Percentiles rank a stretch among this genome's conserved stretches.
phyloP scores from a whole-genome alignment of 1,139 yeast genomes.

The Yueomyces sp. region DNA sequence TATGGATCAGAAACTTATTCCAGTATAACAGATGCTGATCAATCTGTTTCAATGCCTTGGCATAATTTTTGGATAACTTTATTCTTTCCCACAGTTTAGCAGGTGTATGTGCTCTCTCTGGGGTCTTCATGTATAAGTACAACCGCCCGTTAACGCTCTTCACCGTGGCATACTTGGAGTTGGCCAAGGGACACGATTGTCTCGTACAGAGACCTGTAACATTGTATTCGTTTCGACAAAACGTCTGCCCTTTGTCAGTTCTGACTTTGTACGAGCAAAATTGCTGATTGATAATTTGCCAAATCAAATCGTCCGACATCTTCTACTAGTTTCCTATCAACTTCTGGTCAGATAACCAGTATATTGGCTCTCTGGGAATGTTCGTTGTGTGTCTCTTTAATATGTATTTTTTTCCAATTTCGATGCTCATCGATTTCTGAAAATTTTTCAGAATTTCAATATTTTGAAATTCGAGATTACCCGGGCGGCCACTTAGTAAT shows the following conservation, averaged over 20 bases:
- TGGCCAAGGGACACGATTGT: slow-evolving; percentile 92
- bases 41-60: slow-evolving; percentile 75
- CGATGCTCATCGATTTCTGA: too few relatives aligned
- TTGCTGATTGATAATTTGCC: slow-evolving; percentile 86
- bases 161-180: slow-evolving; percentile 91
- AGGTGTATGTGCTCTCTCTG: slow-evolving; percentile 94
- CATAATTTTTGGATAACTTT: slow-evolving; percentile 75
- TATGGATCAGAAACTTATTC: slow-evolving; percentile 84
- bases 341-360: too few relatives aligned
- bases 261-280: slow-evolving; percentile 81
- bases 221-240: slow-evolving; percentile 80
- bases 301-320: slow-evolving; percentile 50
- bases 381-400: too few relatives aligned
- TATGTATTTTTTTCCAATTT: too few relatives aligned
- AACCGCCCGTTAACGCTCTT: slow-evolving; percentile 78
- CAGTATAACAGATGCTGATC: slow-evolving; percentile 82
- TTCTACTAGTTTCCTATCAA: too few relatives aligned
- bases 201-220: slow-evolving; percentile 86
- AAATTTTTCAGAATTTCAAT: too few relatives aligned
- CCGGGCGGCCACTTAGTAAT: too few relatives aligned
- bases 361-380: too few relatives aligned
- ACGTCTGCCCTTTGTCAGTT: slow-evolving; percentile 68
- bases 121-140: slow-evolving; percentile 90
- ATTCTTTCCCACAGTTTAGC: slow-evolving; percentile 90
- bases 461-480: too few relatives aligned